Evolutionary conservation across 1,284 basidiomycete genomes (phyloP), one percentile per base, ranked within the genome.

Genomic region (Leccinum pachyderme): DNA sequence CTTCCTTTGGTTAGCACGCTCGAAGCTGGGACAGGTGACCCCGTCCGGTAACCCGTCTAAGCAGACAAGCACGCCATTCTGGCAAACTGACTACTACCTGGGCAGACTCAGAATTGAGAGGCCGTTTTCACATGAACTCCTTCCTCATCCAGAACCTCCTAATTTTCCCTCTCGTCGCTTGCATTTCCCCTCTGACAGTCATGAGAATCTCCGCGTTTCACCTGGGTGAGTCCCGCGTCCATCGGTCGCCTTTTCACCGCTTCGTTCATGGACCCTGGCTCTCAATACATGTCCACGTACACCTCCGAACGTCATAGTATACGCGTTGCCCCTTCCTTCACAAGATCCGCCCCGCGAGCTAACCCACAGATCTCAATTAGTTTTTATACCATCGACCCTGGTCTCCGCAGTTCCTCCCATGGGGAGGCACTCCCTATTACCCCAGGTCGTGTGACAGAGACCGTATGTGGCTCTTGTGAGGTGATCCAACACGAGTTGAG

Each of bases 401-500:
- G 37, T 53, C 56, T 62, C 65, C 64, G 62, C 55, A 61, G 59
- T 54, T 51, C 51, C 46, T 61, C 57, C 55, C 61, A 52, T 67
- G 63, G 59, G 64, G 55, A 32, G 41, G 51, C 55, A 58, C 62
- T 63, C 56, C 13, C 62, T 65, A 65, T 65, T 65, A 65, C 63
- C 63, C 63, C 63, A 63, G 60, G 66, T 65, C 56, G 64, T 65
- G 66, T 67, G 66, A 64, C 55, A 11, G 52, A 22, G 35, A 7
- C 22, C n/a, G 28, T 47, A 33, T 44, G 48, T 56, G 59, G 53
- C 47, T 12, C 12, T 39, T 52, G 59, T 35, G 50, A 54, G 43
- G 51, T 33, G 49, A 62, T 39, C 18, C 37, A n/a, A n/a, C 37
- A 11, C 18, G 18, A 18, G 18, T 22, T 22, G 12, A 5, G 5